Evolutionary conservation across 1,139 yeast genomes (phyloP).

Genomic region (Barnettozyma hawaiiensis): DNA sequence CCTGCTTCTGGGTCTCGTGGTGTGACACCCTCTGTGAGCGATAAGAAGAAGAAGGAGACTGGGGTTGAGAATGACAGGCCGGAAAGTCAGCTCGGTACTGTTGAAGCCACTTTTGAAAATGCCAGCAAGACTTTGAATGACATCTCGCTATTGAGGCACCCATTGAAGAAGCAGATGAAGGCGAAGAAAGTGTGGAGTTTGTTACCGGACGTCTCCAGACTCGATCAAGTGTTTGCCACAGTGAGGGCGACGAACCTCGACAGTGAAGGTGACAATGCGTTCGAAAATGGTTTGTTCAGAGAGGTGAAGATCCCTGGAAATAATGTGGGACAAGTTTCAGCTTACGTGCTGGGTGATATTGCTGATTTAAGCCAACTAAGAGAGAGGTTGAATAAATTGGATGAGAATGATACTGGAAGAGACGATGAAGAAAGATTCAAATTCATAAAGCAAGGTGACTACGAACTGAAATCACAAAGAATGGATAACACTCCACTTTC

Average conservation of each 20-base stretch:
- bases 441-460: slow-evolving; percentile 68
- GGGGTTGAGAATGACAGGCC: slow-evolving; percentile 44
- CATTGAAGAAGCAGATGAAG: slow-evolving; percentile 63
- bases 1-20: slow-evolving; percentile 14
- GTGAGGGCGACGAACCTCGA: slow-evolving; percentile 46
- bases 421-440: slow-evolving; percentile 43
- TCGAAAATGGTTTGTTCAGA: slow-evolving; percentile 64
- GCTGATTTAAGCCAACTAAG: slow-evolving; percentile 36
- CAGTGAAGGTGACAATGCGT: slow-evolving; percentile 29
- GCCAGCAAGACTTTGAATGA: slow-evolving; percentile 48
- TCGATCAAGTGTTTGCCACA: slow-evolving; percentile 70
- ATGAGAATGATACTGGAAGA: slow-evolving; percentile 41
- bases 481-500: slow-evolving; percentile 14
- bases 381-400: slow-evolving; percentile 34
- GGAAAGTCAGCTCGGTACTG: slow-evolving; percentile 55
- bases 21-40: neutral
- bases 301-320: slow-evolving; percentile 60
- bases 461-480: slow-evolving; percentile 51
- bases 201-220: slow-evolving; percentile 82
- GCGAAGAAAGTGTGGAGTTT: slow-evolving; percentile 80
- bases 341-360: slow-evolving; percentile 49
- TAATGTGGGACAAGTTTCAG: slow-evolving; percentile 74
- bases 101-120: slow-evolving; percentile 71
- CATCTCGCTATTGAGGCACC: slow-evolving; percentile 53
- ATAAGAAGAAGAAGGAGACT: neutral